Percentiles rank a stretch among this genome's conserved stretches.
These are phyloP conservation scores for Phytopythium cucurbitacearum DNA, from an alignment of 352 stramenopile species.

Conservation along the genomic window DNA sequence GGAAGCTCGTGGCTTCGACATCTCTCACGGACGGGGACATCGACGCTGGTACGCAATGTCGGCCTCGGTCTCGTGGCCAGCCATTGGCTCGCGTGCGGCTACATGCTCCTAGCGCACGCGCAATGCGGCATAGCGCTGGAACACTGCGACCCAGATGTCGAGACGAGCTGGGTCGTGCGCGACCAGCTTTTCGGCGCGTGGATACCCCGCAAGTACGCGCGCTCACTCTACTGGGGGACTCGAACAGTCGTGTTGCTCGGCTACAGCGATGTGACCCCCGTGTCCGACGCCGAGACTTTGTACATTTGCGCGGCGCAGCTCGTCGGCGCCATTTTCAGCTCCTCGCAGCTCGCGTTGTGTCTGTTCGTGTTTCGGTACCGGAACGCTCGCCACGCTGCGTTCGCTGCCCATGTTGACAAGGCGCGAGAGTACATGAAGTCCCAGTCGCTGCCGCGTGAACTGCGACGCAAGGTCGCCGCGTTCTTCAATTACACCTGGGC, in stretches of 20 bases:
- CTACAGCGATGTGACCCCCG: constrained; percentile 60
- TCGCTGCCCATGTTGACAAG: constrained; percentile 61
- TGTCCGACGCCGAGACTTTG: constrained; percentile 49
- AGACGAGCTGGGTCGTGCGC: constrained; percentile 58
- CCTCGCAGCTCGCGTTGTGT: constrained; percentile 56
- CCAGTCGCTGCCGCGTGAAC: constrained; percentile 44
- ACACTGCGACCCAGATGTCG: constrained; percentile 29
- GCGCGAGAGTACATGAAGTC: constrained; percentile 68
- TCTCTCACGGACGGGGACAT: constrained; percentile 56
- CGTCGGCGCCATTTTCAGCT: constrained; percentile 45
- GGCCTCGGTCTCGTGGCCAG: constrained; percentile 21
- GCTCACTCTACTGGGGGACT: constrained; percentile 55
- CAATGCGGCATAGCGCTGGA: constrained; percentile 53
- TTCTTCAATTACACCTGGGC: constrained; percentile 71
- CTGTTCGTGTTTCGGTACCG: constrained; percentile 73
- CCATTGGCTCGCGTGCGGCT: constrained; percentile 63
- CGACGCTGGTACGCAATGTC: constrained; percentile 41
- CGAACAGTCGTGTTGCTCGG: constrained; percentile 55
- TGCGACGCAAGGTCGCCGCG: constrained; percentile 46
- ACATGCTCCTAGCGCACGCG: constrained; percentile 62
- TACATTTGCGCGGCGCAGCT: constrained; percentile 47
- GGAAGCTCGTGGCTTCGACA: constrained; percentile 37
- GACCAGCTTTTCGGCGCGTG: constrained; percentile 44
- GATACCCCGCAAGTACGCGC: constrained; percentile 40
- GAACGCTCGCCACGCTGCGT: constrained; percentile 42